These are phyloP conservation scores for Pseudonitzschia pungens DNA, from an alignment of 108 stramenopile species.

Conservation along the genomic window DNA sequence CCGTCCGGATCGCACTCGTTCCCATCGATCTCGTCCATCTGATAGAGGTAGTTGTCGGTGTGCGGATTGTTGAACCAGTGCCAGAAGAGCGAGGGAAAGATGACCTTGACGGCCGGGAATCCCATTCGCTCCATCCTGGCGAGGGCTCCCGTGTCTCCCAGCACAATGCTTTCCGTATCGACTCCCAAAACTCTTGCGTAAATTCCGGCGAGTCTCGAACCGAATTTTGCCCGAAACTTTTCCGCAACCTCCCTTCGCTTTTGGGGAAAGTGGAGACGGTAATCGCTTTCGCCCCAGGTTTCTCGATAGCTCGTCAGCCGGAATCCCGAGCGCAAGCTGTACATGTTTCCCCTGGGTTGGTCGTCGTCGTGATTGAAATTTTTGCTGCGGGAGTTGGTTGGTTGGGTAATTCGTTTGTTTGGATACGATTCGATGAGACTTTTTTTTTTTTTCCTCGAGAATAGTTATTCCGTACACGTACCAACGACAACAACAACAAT, in stretches of 20 bases:
- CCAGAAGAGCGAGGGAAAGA: conserved; percentile 13
- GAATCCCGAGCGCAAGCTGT: neutral
- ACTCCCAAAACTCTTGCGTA: conserved; percentile 8
- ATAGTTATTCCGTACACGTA: too few species aligned
- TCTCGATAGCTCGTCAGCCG: conserved; percentile 1
- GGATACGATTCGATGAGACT: neutral
- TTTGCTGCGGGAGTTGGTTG: neutral
- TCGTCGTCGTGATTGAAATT: conserved; percentile 6
- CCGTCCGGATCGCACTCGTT: neutral
- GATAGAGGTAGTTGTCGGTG: conserved; percentile 15
- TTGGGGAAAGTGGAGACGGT: conserved; percentile 1
- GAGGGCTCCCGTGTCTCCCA: conserved; percentile 13
- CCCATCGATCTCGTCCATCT: conserved; percentile 15
- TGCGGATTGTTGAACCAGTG: conserved; percentile 18
- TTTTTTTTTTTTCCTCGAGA: neutral
- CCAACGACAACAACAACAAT: too few species aligned
- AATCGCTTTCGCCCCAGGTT: conserved; percentile 15
- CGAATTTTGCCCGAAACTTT: conserved; percentile 6
- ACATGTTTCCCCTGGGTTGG: neutral
- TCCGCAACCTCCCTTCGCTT: conserved; percentile 4
- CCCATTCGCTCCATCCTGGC: conserved; percentile 8
- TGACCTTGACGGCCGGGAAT: conserved; percentile 13
- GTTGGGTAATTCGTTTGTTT: too few species aligned
- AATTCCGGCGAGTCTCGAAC: neutral
- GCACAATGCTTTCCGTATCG: neutral